Evolutionary conservation across 768 basidiomycete species (phyloP).

Genomic region (Lyophyllum decastes): DNA sequence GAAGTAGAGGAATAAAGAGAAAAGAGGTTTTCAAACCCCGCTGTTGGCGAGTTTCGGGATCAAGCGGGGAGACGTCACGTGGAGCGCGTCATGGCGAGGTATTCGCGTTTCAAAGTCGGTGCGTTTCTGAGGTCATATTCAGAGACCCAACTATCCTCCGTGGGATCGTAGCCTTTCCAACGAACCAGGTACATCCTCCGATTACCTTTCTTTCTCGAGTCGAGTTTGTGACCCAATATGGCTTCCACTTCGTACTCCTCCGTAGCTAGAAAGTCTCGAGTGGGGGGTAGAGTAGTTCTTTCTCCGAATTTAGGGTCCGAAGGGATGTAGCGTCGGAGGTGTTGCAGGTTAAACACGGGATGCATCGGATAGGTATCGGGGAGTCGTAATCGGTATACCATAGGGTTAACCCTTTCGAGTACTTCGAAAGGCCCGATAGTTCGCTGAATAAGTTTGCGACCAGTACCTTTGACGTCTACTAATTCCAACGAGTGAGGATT

Average conservation of each 20-base stretch:
- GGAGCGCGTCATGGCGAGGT: neutral
- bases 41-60: too few species aligned
- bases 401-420: constrained; percentile 20
- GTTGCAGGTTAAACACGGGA: constrained; percentile 14
- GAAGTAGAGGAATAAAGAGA: neutral
- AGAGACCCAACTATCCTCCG: neutral
- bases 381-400: constrained; percentile 23
- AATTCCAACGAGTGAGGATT: constrained; percentile 28
- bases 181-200: neutral
- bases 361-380: constrained; percentile 26
- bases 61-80: neutral
- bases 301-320: neutral
- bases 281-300: neutral
- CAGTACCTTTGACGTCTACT: constrained; percentile 19
- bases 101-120: neutral
- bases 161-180: neutral
- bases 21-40: neutral
- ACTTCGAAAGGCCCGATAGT: constrained; percentile 27
- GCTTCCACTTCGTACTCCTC: neutral
- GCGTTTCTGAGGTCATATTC: neutral
- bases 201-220: neutral
- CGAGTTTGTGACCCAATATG: neutral
- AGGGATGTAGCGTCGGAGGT: neutral
- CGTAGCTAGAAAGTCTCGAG: neutral
- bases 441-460: constrained; percentile 24